Percentiles rank a stretch among this genome's conserved stretches.
These are phyloP conservation scores for Lactarius sp. DNA, from an alignment of 768 basidiomycete genomes.

Conservation along the genomic window DNA sequence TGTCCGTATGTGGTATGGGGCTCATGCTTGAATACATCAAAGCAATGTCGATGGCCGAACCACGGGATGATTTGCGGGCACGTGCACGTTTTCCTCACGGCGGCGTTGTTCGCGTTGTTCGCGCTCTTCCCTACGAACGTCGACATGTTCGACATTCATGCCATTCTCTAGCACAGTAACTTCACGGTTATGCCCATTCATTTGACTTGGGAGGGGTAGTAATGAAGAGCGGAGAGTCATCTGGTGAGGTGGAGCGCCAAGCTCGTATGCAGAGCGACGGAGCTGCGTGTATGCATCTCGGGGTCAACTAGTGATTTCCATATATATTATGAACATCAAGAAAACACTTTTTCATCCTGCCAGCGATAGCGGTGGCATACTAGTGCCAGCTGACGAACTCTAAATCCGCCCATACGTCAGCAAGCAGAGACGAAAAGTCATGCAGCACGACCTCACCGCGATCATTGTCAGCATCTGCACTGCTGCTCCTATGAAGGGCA, in stretches of 20 bases:
- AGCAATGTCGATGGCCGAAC: slow-evolving; percentile 64
- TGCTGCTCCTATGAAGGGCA: no score
- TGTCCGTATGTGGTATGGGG: slow-evolving; percentile 50
- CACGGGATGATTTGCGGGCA: slow-evolving; percentile 67
- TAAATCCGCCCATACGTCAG: no score
- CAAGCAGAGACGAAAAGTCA: no score
- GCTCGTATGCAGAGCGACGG: slow-evolving; percentile 72
- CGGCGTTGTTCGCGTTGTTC: slow-evolving; percentile 67
- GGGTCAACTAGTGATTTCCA: no score
- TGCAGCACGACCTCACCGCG: no score
- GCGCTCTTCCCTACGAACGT: slow-evolving; percentile 73
- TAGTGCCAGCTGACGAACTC: no score
- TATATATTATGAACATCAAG: no score
- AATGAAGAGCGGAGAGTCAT: slow-evolving; percentile 51
- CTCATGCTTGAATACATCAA: slow-evolving; percentile 70
- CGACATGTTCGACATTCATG: slow-evolving; percentile 84
- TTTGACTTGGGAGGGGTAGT: slow-evolving; percentile 32
- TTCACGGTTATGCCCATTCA: slow-evolving; percentile 55
- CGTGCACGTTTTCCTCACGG: slow-evolving; percentile 56
- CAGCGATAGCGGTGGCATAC: no score
- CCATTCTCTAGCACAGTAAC: slow-evolving; percentile 82
- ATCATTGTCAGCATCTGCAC: no score
- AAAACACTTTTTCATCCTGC: no score
- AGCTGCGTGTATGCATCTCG: slow-evolving; percentile 77
- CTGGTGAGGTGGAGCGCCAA: slow-evolving; percentile 44